Base-by-base conservation (phyloP, 192 early-diverging fungal species). In the Dissophora globulifera region DNA sequence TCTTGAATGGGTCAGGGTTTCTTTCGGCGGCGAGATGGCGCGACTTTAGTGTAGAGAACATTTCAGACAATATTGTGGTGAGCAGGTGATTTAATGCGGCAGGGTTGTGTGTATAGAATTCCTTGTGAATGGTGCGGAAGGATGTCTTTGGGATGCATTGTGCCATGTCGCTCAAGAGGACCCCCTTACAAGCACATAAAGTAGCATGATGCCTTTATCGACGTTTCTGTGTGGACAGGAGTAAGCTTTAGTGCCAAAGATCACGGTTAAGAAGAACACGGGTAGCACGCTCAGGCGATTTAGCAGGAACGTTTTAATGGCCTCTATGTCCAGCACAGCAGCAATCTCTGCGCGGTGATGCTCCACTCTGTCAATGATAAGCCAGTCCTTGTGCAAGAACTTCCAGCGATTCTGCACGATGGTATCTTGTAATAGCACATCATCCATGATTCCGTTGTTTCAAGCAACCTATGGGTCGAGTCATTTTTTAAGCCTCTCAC, bases 1-100 rank as follows among this genome's bases (percentile, higher is more conserved):
- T 42, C 56, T 58, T 58, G 43, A 58, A 46, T 26, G 56, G 56
- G 25, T 58, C 56, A 20, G 56, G 56, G 33, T 58, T 58, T 29
- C 42, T 58, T 27, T 58, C 42, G 43, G 56, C 43, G 29, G 42
- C 41, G 12, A 58, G 56, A 42, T 45, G 42, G 7, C 43, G 53
- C 22, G 33, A 38, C 33, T 55, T 55, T 20, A 55, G 33, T n/a
- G 32, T 55, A 20, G 53, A 55, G 25, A 33, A 55, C 53, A 55
- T 55, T 16, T 40, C 53, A 23, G 13, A 19, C 38, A 55, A 38
- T 38, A 55, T 55, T 5, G 53, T 38, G 33, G 53, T 55, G 20
- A 41, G 7, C 17, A 38, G n/a, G 53, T 20, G 53, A 20, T 55
- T 25, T 40, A 55, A 13, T 55, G 31, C 33, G 16, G 27, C 35